Conservation (phyloP, 1,284 basidiomycete genomes). For the Rhodotorula sp. region DNA sequence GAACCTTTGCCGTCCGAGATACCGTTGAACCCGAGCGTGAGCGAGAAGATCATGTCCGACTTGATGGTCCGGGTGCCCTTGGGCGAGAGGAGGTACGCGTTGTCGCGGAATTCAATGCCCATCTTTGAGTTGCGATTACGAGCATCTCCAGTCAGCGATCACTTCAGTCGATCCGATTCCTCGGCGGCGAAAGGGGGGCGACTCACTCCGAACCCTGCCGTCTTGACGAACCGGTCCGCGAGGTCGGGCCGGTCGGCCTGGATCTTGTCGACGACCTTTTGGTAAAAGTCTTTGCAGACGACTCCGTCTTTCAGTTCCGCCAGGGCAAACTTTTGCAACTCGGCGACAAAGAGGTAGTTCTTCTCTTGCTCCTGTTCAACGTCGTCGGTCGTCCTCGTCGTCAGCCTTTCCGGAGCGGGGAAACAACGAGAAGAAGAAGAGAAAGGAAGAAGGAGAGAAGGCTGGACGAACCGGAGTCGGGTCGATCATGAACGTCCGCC, state of each 20-base stretch:
- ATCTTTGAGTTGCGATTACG: slow-evolving; percentile 50
- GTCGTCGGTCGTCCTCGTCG: too few species aligned
- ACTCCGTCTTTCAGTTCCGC: slow-evolving; percentile 77
- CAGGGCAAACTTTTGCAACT: slow-evolving; percentile 74
- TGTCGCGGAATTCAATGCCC: slow-evolving; percentile 92
- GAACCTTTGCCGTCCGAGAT: slow-evolving; percentile 68
- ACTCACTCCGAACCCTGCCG: slow-evolving; percentile 70
- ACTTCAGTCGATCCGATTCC: background rate
- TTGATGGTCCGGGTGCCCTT: slow-evolving; percentile 74
- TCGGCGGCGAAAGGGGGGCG: background rate
- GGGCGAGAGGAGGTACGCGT: slow-evolving; percentile 72
- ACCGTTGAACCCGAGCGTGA: slow-evolving; percentile 80
- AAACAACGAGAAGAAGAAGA: background rate
- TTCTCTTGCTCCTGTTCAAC: slow-evolving; percentile 74
- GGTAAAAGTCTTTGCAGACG: slow-evolving; percentile 73
- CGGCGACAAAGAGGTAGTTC: slow-evolving; percentile 74
- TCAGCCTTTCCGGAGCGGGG: background rate
- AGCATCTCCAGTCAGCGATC: background rate
- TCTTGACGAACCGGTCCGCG: slow-evolving; percentile 82
- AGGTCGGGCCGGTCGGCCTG: slow-evolving; percentile 75
- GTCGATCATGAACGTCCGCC: slow-evolving; percentile 90
- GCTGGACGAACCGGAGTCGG: slow-evolving; percentile 69
- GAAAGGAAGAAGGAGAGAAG: too few species aligned
- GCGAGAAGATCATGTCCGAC: slow-evolving; percentile 79
- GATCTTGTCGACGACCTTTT: slow-evolving; percentile 69